Evolutionary conservation across 2,329 filamentous ascomycete genomes (phyloP), one percentile per base, ranked within the genome.

Genomic region (Tolypocladium inflatum): DNA sequence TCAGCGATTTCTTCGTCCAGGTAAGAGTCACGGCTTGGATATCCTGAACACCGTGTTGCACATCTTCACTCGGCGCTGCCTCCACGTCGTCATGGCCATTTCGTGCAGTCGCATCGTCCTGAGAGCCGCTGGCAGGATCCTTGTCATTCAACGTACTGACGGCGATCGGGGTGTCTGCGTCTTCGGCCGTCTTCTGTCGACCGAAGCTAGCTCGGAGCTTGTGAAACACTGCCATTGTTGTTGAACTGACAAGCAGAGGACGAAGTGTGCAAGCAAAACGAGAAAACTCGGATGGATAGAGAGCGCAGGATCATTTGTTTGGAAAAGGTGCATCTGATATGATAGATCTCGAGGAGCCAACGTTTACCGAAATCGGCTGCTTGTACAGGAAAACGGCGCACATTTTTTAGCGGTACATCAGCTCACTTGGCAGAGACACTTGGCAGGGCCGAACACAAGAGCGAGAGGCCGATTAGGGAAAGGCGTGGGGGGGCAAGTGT

Each of bases 11-110:
- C 62, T 71, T 76, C 13, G 71, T 68, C 76, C 76, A 78, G 11
- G 71, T 68, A 4, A 73, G 60, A 4, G 75, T 75, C 41, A 74
- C 67, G 35, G 74, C 75, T 63, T 78, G 71, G 48, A 77, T 71
- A 45, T 74, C 67, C 62, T 69, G 65, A n/a, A 78, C 73, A 63
- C 76, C 75, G 35, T 62, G 58, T 59, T 76, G 69, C 30, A 66
- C 65, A 56, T 68, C 63, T 15, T 65, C 58, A 17, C 56, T 59
- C 2, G 50, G 63, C n/a, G 41, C 19, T 4, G 19, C 19, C 17
- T 42, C 41, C 17, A 42, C 17, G 6, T 42, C 41, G 7, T 17
- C 41, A 9, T 42, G 7, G 41, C 19, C 41, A 42, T n/a, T 21
- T 21, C 17, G 2, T 10, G 41, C 41, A 17, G 19, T n/a, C 17